A percentile compares a stretch with the other conserved stretches of the same genome.
Conservation (phyloP, 106 monocot species). For the Apostasia shenzhenica region DNA sequence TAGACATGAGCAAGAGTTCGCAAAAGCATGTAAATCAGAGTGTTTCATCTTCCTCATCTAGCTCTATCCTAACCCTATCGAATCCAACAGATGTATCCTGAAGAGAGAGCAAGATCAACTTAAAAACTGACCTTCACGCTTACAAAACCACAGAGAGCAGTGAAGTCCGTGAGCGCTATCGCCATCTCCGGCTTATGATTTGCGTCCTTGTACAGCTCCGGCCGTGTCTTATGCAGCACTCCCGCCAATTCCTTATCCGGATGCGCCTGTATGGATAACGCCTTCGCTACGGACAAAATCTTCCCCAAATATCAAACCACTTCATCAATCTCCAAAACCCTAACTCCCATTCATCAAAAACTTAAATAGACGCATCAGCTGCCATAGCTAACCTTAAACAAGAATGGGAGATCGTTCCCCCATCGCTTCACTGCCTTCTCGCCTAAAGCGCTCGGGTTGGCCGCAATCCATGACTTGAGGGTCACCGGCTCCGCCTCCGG, state of each 20-base stretch:
- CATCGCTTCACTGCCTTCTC: constrained; percentile 44
- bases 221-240: constrained; percentile 50
- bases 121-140: constrained; percentile 35
- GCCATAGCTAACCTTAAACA: constrained; percentile 64
- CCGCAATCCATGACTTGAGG: constrained; percentile 60
- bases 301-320: constrained; percentile 10
- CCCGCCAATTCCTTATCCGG: constrained; percentile 78
- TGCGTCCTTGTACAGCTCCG: constrained; percentile 69
- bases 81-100: background rate
- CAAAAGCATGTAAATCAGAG: too few relatives aligned
- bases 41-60: too few relatives aligned
- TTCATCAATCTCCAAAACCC: background rate
- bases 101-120: background rate
- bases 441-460: constrained; percentile 54
- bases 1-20: too few relatives aligned
- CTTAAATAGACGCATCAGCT: background rate
- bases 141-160: constrained; percentile 75
- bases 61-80: background rate
- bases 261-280: constrained; percentile 90
- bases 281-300: constrained; percentile 87
- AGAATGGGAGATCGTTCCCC: constrained; percentile 77
- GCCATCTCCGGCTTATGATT: constrained; percentile 99
- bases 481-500: constrained; percentile 1
- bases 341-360: background rate
- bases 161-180: constrained; percentile 82